Evolutionary conservation across 139 green algal species (phyloP).

Genomic region (Chlorella sorokiniana): DNA sequence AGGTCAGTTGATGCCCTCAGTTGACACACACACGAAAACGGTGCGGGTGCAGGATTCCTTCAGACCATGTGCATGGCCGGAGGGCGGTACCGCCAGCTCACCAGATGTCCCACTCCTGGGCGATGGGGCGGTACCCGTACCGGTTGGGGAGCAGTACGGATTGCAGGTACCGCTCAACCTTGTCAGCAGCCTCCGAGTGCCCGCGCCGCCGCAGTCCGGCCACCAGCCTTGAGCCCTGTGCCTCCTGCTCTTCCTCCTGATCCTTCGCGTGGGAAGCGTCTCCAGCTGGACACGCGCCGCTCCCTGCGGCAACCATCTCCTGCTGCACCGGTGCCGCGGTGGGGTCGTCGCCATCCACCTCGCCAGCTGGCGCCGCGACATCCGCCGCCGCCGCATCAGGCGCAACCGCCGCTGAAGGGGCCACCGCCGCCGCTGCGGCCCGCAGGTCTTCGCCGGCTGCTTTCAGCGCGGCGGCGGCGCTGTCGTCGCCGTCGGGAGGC

Average conservation of each 20-base stretch:
- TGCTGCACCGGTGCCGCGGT: background rate
- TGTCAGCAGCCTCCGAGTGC: background rate
- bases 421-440: too few relatives aligned
- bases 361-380: background rate
- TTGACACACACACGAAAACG: too few relatives aligned
- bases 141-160: slow-evolving; percentile 32
- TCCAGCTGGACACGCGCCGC: background rate
- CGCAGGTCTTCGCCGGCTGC: background rate
- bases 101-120: slow-evolving; percentile 71
- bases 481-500: background rate
- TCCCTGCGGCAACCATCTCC: background rate
- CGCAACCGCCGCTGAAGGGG: background rate
- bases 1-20: too few relatives aligned
- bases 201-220: background rate
- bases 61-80: too few relatives aligned
- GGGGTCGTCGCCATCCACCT: too few relatives aligned
- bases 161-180: background rate
- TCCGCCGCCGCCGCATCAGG: background rate
- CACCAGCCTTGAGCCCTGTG: background rate
- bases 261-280: background rate
- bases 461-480: background rate
- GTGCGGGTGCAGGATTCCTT: too few relatives aligned
- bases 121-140: slow-evolving; percentile 57
- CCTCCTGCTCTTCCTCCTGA: background rate
- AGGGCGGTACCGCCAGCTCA: slow-evolving; percentile 27